phyloP scores from a whole-genome alignment of 768 basidiomycete species.

The Boletus sp. region DNA sequence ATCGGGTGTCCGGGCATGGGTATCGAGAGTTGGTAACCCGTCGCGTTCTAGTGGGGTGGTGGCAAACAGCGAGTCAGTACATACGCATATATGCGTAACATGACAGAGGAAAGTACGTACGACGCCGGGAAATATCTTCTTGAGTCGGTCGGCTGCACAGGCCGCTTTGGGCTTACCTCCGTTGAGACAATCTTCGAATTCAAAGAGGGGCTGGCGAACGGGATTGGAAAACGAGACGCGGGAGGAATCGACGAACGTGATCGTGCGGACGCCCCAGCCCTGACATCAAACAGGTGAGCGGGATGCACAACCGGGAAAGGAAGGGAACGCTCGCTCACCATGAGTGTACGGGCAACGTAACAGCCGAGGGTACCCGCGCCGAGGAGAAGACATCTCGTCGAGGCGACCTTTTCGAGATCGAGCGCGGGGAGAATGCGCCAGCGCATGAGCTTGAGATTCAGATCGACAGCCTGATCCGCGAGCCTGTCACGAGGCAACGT shows the following conservation, averaged over 20 bases:
- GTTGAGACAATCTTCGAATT: slow-evolving; percentile 88
- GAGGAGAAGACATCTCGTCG: slow-evolving; percentile 78
- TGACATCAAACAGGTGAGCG: slow-evolving; percentile 26
- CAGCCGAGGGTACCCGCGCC: slow-evolving; percentile 97
- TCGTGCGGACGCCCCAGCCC: slow-evolving; percentile 96
- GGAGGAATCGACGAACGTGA: slow-evolving; percentile 90
- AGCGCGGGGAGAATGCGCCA: slow-evolving; percentile 93
- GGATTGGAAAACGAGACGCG: slow-evolving; percentile 97
- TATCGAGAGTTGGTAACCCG: slow-evolving; percentile 74
- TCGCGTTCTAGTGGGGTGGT: slow-evolving; percentile 59
- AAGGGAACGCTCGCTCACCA: slow-evolving; percentile 43
- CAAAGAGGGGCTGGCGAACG: slow-evolving; percentile 94
- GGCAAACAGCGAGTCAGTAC: background rate
- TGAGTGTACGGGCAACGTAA: slow-evolving; percentile 88
- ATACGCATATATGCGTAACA: background rate
- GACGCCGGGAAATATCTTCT: slow-evolving; percentile 90
- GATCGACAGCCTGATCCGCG: slow-evolving; percentile 95
- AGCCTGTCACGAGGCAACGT: slow-evolving; percentile 46
- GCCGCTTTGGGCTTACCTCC: slow-evolving; percentile 94
- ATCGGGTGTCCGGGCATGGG: slow-evolving; percentile 99
- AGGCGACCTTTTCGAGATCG: slow-evolving; percentile 82
- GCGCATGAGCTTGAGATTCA: slow-evolving; percentile 96
- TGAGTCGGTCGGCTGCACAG: slow-evolving; percentile 81
- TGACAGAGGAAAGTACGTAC: slow-evolving; percentile 45
- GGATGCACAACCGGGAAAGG: background rate